A percentile compares a stretch with the other conserved stretches of the same genome.
phyloP scores from a whole-genome alignment of 1,139 yeast species.

The Yamadazyma membranifaciens region DNA sequence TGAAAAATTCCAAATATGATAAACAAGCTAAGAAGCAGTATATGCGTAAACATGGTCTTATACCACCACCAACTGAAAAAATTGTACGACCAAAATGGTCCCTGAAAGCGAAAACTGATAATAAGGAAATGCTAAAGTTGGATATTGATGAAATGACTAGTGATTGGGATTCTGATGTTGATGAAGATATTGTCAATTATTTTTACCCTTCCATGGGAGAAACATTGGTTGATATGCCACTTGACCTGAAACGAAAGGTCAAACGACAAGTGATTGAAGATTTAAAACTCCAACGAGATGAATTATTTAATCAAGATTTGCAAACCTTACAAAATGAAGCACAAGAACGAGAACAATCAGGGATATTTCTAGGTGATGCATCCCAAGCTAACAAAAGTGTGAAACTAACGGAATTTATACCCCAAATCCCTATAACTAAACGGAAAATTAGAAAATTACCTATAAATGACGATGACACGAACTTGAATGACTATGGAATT shows the following conservation, averaged over 20 bases:
- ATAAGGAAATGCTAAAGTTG: constrained; percentile 20
- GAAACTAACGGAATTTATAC: constrained; percentile 27
- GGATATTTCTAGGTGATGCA: constrained; percentile 36
- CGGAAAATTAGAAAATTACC: constrained; percentile 32
- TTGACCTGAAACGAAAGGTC: constrained; percentile 37
- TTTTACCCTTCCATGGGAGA: constrained; percentile 44
- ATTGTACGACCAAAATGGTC: constrained; percentile 35
- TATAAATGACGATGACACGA: constrained; percentile 25
- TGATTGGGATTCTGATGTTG: constrained; percentile 47
- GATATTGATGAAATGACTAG: constrained; percentile 31
- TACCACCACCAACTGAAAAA: constrained; percentile 11
- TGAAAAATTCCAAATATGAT: constrained; percentile 47
- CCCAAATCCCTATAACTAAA: constrained; percentile 21
- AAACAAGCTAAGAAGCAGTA: constrained; percentile 41
- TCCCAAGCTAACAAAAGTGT: constrained; percentile 9
- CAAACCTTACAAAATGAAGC: constrained; percentile 15
- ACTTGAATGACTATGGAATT: constrained; percentile 43
- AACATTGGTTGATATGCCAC: constrained; percentile 21
- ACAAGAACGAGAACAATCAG: constrained; percentile 22
- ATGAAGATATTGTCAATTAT: constrained; percentile 41
- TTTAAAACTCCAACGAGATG: constrained; percentile 22
- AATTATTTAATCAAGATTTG: constrained; percentile 14
- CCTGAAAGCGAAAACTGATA: constrained; percentile 20
- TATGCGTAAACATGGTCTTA: constrained; percentile 40
- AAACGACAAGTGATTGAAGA: constrained; percentile 37